phyloP scores from a whole-genome alignment of 202 grass and related monocot species.

The Cymbopogon flexuosus region DNA sequence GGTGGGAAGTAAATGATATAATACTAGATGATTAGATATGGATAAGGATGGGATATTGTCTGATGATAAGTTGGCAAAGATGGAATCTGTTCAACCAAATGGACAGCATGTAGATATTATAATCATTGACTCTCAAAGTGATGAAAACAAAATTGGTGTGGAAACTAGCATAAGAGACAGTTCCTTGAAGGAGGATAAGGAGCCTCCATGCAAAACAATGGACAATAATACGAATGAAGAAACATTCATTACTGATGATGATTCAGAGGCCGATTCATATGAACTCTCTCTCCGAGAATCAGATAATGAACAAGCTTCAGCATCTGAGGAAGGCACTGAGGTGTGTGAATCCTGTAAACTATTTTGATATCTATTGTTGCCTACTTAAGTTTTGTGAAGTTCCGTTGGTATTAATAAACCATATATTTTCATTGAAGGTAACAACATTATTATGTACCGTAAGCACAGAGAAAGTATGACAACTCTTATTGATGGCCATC shows the following conservation, averaged over 20 bases:
- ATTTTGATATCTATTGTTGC: not conserved
- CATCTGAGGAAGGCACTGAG: conserved; percentile 45
- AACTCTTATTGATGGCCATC: not conserved
- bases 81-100: conserved; percentile 22
- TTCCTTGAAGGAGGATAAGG: conserved; percentile 19
- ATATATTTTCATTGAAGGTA: conserved; percentile 13
- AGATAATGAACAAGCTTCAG: conserved; percentile 41
- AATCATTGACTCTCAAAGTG: conserved; percentile 30
- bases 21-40: conserved; percentile 12
- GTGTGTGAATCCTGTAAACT: conserved; percentile 34
- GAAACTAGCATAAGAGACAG: conserved; percentile 12
- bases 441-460: conserved; percentile 10
- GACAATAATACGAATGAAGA: conserved; percentile 25
- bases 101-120: conserved; percentile 19
- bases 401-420: not conserved
- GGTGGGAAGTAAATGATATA: conserved; percentile 8
- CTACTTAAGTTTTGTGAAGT: conserved; percentile 18
- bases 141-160: not conserved
- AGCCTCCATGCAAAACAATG: not conserved
- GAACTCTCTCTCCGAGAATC: conserved; percentile 39
- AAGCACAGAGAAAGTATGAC: not conserved
- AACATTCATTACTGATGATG: conserved; percentile 30
- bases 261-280: conserved; percentile 34
- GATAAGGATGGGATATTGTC: conserved; percentile 15
- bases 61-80: conserved; percentile 17